Conservation (phyloP, 2,329 filamentous ascomycete genomes). For the Beauveria scarabaeidicola region DNA sequence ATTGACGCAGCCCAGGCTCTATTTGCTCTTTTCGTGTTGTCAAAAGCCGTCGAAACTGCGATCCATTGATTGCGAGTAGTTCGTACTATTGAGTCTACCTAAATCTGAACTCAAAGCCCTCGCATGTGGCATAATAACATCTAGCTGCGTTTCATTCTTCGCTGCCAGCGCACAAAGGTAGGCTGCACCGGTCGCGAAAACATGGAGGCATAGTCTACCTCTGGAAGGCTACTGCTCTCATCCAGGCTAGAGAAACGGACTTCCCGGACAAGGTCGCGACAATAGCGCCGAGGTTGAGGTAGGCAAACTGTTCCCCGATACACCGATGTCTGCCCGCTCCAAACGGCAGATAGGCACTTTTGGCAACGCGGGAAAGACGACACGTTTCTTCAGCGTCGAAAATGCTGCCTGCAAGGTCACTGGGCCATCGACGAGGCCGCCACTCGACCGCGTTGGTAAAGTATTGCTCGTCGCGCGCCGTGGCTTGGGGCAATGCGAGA, state of each 20-base stretch:
- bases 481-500: slow-evolving; percentile 36
- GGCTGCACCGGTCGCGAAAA: slow-evolving; percentile 28
- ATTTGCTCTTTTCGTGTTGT: too few relatives aligned
- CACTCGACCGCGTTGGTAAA: slow-evolving; percentile 37
- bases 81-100: too few relatives aligned
- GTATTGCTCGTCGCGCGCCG: slow-evolving; percentile 43
- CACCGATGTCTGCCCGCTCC: slow-evolving; percentile 65
- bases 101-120: too few relatives aligned
- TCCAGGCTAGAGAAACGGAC: slow-evolving; percentile 52
- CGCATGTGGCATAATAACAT: not conserved
- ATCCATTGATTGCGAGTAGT: too few relatives aligned
- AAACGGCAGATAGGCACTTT: slow-evolving; percentile 52
- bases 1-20: too few relatives aligned
- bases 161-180: slow-evolving; percentile 25
- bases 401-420: slow-evolving; percentile 7
- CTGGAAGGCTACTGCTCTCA: slow-evolving; percentile 43
- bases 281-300: slow-evolving; percentile 59
- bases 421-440: slow-evolving; percentile 25
- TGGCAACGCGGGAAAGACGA: slow-evolving; percentile 25
- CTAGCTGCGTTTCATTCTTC: not conserved
- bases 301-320: slow-evolving; percentile 70
- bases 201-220: slow-evolving; percentile 55
- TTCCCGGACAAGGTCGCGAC: slow-evolving; percentile 52
- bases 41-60: too few relatives aligned
- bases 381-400: slow-evolving; percentile 15